Percentiles rank a stretch among this genome's conserved stretches.
These are phyloP conservation scores for Paspalum notatum DNA, from an alignment of 176 grass and related monocot species.

Conservation along the genomic window DNA sequence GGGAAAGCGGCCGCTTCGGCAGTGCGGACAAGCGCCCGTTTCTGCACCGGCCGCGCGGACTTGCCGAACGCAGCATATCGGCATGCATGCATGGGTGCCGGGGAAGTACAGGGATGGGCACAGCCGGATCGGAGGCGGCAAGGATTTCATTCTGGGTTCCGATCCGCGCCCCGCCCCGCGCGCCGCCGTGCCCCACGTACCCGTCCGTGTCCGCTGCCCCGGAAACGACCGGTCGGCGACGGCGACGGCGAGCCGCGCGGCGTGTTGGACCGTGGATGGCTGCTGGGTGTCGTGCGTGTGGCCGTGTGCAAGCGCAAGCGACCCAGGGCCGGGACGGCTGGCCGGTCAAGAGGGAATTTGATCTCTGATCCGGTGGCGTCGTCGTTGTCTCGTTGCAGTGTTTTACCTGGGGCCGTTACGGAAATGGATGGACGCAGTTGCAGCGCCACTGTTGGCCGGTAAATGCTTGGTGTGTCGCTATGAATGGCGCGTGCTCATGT, in stretches of 20 bases:
- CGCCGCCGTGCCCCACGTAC: neutral
- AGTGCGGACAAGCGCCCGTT: conserved; percentile 1
- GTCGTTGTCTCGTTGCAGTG: conserved; percentile 3
- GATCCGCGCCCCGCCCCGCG: too few species aligned
- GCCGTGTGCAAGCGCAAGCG: too few species aligned
- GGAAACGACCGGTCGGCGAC: conserved; percentile 16
- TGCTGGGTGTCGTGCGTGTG: too few species aligned
- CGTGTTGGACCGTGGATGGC: neutral
- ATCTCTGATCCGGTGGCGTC: neutral
- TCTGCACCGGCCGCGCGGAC: conserved; percentile 11
- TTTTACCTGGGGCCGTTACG: neutral
- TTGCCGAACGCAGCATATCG: conserved; percentile 7
- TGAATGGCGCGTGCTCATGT: neutral
- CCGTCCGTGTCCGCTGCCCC: conserved; percentile 16
- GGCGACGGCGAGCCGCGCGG: neutral
- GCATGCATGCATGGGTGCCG: too few species aligned
- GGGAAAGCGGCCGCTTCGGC: neutral
- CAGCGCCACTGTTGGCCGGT: neutral
- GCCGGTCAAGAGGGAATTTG: neutral
- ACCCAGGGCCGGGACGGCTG: neutral
- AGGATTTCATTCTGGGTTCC: too few species aligned
- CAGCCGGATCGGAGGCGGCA: too few species aligned
- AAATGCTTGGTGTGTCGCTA: neutral
- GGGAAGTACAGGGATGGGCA: too few species aligned
- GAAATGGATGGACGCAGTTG: neutral